Percentiles rank a stretch among this genome's conserved stretches.
Conservation (phyloP, 2,329 filamentous ascomycete species). For the Penicillium palitans region DNA sequence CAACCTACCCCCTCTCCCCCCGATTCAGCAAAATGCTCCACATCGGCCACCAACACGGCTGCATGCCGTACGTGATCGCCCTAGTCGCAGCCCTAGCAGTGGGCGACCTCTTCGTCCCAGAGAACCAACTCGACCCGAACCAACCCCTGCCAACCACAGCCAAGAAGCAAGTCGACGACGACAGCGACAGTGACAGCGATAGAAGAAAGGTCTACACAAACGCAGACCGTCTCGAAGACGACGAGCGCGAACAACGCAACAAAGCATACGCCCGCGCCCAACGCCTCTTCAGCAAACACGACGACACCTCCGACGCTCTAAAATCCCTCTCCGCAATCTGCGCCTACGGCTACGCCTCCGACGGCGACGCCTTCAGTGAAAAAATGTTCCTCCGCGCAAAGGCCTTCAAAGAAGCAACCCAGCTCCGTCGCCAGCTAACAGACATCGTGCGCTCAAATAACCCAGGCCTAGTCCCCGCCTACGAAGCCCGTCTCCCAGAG, state of each 20-base stretch:
- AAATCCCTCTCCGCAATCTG: conserved; percentile 87
- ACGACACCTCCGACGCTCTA: conserved; percentile 81
- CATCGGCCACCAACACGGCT: conserved; percentile 78
- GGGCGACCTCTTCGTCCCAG: conserved; percentile 81
- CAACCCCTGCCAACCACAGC: conserved; percentile 1
- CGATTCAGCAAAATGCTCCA: conserved; percentile 90
- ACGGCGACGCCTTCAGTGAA: conserved; percentile 71
- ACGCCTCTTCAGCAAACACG: conserved; percentile 74
- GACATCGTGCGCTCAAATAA: conserved; percentile 76
- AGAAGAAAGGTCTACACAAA: conserved; percentile 54
- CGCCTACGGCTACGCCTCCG: conserved; percentile 73
- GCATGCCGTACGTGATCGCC: conserved; percentile 81
- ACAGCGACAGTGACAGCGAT: conserved; percentile 42
- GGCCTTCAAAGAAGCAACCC: conserved; percentile 79
- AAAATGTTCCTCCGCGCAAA: conserved; percentile 85
- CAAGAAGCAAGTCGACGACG: conserved; percentile 38
- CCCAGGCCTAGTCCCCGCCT: conserved; percentile 47
- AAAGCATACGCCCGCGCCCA: conserved; percentile 71
- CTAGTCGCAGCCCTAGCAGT: conserved; percentile 86
- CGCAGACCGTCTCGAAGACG: conserved; percentile 70
- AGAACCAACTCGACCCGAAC: conserved; percentile 70
- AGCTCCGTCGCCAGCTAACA: conserved; percentile 79
- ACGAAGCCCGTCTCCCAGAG: conserved; percentile 55
- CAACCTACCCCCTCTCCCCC: conserved; percentile 85
- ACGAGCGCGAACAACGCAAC: conserved; percentile 64